Evolutionary conservation across 2,329 filamentous ascomycete species (phyloP).

Genomic region (Alternaria longipes): DNA sequence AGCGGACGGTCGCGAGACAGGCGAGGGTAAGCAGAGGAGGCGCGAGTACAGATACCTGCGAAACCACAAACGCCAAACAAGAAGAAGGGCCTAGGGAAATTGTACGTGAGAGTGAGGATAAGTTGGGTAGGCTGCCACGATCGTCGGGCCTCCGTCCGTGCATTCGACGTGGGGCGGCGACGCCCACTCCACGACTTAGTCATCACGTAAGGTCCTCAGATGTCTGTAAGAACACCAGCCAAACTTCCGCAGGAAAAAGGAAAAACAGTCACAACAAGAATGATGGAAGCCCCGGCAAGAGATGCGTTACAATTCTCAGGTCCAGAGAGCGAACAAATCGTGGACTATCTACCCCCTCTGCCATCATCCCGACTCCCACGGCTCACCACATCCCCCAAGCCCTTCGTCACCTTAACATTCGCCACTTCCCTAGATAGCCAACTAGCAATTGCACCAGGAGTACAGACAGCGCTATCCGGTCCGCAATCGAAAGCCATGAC

Average conservation of each 20-base stretch:
- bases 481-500: conserved; percentile 90
- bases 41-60: conserved; percentile 4
- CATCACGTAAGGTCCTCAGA: conserved; percentile 6
- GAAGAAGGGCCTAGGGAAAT: conserved; percentile 19
- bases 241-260: background rate
- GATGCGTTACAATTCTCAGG: conserved; percentile 53
- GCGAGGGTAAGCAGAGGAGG: conserved; percentile 1
- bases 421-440: conserved; percentile 88
- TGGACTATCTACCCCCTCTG: conserved; percentile 59
- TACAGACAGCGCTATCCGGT: conserved; percentile 85
- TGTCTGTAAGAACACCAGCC: background rate
- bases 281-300: conserved; percentile 24
- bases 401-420: conserved; percentile 77
- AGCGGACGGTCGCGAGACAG: background rate
- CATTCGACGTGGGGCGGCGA: conserved; percentile 23
- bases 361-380: conserved; percentile 8
- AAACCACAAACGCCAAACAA: conserved; percentile 26
- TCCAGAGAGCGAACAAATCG: conserved; percentile 57
- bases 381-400: conserved; percentile 10
- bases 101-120: conserved; percentile 15
- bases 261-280: background rate
- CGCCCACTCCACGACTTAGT: conserved; percentile 21
- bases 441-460: conserved; percentile 77
- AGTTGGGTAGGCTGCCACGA: conserved; percentile 24
- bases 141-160: conserved; percentile 25